Percentiles rank a stretch among this genome's conserved stretches.
Evolutionary conservation across 2,329 filamentous ascomycete genomes (phyloP).

Genomic region (Penicillium brevicompactum): DNA sequence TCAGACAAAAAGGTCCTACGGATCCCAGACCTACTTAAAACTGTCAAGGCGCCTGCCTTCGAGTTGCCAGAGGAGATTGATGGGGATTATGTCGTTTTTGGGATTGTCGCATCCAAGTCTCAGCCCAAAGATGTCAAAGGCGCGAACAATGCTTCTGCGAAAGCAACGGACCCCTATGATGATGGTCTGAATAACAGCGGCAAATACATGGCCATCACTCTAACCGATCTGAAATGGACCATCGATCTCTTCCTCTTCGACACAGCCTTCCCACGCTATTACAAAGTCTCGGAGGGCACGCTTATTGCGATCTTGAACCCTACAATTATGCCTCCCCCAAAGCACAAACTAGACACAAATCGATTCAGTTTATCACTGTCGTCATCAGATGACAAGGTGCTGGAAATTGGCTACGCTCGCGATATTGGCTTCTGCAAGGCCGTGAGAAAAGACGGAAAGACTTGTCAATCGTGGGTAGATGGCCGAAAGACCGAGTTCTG

Average conservation of each 20-base stretch:
- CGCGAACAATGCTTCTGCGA: constrained; percentile 37
- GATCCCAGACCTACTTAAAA: constrained; percentile 77
- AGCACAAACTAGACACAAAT: constrained; percentile 73
- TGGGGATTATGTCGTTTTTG: constrained; percentile 86
- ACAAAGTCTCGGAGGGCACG: constrained; percentile 90
- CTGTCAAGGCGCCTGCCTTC: constrained; percentile 81
- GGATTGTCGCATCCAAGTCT: constrained; percentile 85
- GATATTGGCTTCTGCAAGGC: constrained; percentile 89
- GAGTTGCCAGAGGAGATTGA: constrained; percentile 76
- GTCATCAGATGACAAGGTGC: constrained; percentile 81
- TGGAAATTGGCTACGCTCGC: constrained; percentile 82
- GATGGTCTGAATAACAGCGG: constrained; percentile 61
- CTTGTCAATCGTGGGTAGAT: constrained; percentile 85
- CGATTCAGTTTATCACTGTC: constrained; percentile 83
- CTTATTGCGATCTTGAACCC: constrained; percentile 92
- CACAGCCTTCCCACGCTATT: constrained; percentile 86
- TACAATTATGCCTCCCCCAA: constrained; percentile 82
- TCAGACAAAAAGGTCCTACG: constrained; percentile 74
- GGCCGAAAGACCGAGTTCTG: constrained; percentile 85
- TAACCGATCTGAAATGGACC: constrained; percentile 88
- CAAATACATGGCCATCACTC: constrained; percentile 89
- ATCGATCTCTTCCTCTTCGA: constrained; percentile 91
- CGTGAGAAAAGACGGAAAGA: constrained; percentile 78
- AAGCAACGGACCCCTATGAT: constrained; percentile 49
- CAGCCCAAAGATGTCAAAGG: constrained; percentile 68